Evolutionary conservation across 495 filamentous ascomycete genomes (phyloP), one percentile per base, ranked within the genome.

Genomic region (Aspergillus sparsus): DNA sequence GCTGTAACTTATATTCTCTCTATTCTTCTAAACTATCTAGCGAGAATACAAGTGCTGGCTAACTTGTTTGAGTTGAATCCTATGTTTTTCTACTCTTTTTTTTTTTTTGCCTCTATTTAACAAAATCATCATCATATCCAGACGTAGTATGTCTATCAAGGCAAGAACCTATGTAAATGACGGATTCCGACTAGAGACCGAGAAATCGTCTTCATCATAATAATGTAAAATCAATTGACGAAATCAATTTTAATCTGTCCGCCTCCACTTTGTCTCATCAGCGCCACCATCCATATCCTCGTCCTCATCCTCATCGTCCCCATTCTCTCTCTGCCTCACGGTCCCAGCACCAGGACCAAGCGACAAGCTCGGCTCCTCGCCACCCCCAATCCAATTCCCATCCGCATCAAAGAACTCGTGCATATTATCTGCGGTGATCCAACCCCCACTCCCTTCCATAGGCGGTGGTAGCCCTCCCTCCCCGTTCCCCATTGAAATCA

Each of bases 351-450:
- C 84, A 49, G 80, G 80, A 0, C 85, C 85, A 45, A 87, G 61
- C 16, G 67, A 64, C 58, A 72, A 71, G 39, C 62, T 66, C 63
- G 70, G 71, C 36, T 69, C 67, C 55, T 74, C 78, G 9, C 75
- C 73, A 15, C 68, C 71, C 4, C 70, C 80, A 68, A 79, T 80
- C 73, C 81, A 86, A 62, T 87, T 84, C 44, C 85, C 87, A 52
- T 85, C 77, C 69, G 83, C 85, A 65, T 87, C 85, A 68, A 87
- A 81, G 63, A 80, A 96, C 66, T 97, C 85, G 52, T 87, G 81
- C 70, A 96, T 89, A 73, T 98, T 98, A 55, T 97, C 94, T 12
- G 92, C 89, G 15, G 94, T 98, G 62, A 98, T 97, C 94, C 94
- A 98, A 3, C 92, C 92, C 0, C 85, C 86, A 67, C 91, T 93